Evolutionary conservation across 2,329 filamentous ascomycete genomes (phyloP), one percentile per base, ranked within the genome.

Genomic region (Samsoniella hepiali): DNA sequence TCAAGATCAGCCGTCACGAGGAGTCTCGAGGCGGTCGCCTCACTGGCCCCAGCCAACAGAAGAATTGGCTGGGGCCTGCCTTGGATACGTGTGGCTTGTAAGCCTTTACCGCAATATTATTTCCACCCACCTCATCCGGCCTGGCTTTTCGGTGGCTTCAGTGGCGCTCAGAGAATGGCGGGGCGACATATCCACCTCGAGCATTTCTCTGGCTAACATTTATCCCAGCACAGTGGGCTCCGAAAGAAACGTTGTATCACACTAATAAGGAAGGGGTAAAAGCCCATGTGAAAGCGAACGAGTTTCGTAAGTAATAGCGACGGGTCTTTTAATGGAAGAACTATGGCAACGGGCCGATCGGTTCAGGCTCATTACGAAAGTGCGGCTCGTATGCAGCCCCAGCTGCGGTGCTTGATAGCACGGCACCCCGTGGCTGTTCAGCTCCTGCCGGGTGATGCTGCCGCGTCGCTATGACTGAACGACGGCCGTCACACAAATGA

Each of bases 1-100:
- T 57, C 60, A 56, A 63, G 60, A 57, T 63, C 53, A 56, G 10
- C 53, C 32, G 53, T 63, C 60, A 63, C 60, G 60, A 55, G 59
- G 34, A 50, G 34, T 51, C 40, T 44, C 8, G 56, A 13, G 40
- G 54, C 54, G 54, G 15, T n/a, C 40, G 22, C 36, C 40, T 32
- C 15, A 1, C 6, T 47, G n/a, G 17, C 3, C n/a, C n/a, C 15
- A 32, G 54, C 54, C 54, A 57, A 57, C 54, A 45, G 29, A 44
- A 42, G 17, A 22, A 22, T 22, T 22, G 22, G 22, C 22, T 22
- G 22, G 1, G 22, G 22, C 22, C n/a, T 29, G 45, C 45, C 45
- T 45, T n/a, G 15, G n/a, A 29, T 22, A 22, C 22, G 22, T 22
- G 22, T 22, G 22, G 45, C 22, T 31, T 32, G 47, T 50, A 32